Conservation (phyloP, 2,329 filamentous ascomycete species). For the Neofusicoccum parvum region DNA sequence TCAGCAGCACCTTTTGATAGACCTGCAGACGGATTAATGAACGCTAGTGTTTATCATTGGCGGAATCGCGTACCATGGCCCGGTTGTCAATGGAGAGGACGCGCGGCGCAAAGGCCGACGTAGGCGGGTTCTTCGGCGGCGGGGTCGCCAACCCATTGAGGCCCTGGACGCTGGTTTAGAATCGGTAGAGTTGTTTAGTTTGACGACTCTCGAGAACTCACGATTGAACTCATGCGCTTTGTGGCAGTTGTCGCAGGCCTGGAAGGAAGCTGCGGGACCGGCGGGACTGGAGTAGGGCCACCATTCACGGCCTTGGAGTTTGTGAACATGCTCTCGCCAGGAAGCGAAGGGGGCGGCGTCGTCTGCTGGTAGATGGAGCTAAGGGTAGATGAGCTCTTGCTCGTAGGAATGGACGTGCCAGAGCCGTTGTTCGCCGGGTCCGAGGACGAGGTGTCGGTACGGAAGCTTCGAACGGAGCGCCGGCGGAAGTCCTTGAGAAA, state of each 20-base stretch:
- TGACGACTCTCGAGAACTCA: conserved; percentile 24
- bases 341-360: conserved; percentile 74
- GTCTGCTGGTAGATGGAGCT: conserved; percentile 61
- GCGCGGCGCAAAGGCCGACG: conserved; percentile 79
- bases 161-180: conserved; percentile 2
- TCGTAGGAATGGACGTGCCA: conserved; percentile 50
- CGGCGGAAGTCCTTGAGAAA: conserved; percentile 78
- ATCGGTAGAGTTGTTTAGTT: background rate
- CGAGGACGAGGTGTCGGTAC: conserved; percentile 16
- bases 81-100: conserved; percentile 79
- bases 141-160: conserved; percentile 58
- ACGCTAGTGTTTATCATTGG: background rate
- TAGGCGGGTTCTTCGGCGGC: conserved; percentile 44
- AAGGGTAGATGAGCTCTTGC: conserved; percentile 63
- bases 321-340: conserved; percentile 66
- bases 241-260: conserved; percentile 32
- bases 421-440: conserved; percentile 25
- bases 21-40: conserved; percentile 57
- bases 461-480: conserved; percentile 71
- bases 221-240: conserved; percentile 56
- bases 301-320: conserved; percentile 62
- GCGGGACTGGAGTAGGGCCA: conserved; percentile 34
- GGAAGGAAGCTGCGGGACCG: conserved; percentile 32
- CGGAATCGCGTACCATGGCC: conserved; percentile 61
- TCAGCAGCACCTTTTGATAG: conserved; percentile 84